Conservation (phyloP, 164 flowering plant genomes). For the Warburgia ugandensis region DNA sequence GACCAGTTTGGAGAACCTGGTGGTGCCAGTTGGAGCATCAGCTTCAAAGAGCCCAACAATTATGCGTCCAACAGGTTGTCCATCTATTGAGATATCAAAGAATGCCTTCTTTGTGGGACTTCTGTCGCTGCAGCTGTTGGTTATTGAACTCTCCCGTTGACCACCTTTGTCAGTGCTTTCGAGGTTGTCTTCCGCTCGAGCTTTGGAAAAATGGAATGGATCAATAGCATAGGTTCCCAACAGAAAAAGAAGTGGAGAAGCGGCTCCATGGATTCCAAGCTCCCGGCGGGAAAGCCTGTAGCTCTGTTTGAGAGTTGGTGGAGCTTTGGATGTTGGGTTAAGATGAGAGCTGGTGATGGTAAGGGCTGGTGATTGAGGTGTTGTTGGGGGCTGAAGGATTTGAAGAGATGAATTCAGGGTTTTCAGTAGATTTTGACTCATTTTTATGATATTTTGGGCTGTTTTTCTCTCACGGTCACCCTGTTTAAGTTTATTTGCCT, state of each 20-base stretch:
- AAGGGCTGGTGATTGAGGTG: constrained; percentile 13
- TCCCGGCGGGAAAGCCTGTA: constrained; percentile 48
- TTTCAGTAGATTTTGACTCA: constrained; percentile 7
- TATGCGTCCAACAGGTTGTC: constrained; percentile 63
- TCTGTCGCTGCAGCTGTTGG: constrained; percentile 21
- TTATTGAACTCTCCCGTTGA: neutral
- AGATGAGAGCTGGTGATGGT: constrained; percentile 3
- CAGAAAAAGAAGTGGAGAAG: constrained; percentile 33
- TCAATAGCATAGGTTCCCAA: constrained; percentile 16
- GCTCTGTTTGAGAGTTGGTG: constrained; percentile 12
- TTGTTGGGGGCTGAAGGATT: constrained; percentile 7
- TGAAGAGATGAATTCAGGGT: constrained; percentile 13
- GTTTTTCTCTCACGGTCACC: neutral
- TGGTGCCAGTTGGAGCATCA: constrained; percentile 41
- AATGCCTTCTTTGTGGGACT: constrained; percentile 47
- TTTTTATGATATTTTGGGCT: constrained; percentile 11
- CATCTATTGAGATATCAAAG: constrained; percentile 71
- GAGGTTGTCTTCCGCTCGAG: constrained; percentile 36
- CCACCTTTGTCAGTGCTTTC: neutral
- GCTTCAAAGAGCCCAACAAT: constrained; percentile 49
- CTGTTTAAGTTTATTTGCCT: neutral
- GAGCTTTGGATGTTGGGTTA: constrained; percentile 10
- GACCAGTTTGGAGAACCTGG: constrained; percentile 58
- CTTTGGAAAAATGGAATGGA: constrained; percentile 20
- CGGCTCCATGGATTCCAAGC: constrained; percentile 27